Evolutionary conservation across 306 rosid genomes (phyloP).

Genomic region (Quercus alba): DNA sequence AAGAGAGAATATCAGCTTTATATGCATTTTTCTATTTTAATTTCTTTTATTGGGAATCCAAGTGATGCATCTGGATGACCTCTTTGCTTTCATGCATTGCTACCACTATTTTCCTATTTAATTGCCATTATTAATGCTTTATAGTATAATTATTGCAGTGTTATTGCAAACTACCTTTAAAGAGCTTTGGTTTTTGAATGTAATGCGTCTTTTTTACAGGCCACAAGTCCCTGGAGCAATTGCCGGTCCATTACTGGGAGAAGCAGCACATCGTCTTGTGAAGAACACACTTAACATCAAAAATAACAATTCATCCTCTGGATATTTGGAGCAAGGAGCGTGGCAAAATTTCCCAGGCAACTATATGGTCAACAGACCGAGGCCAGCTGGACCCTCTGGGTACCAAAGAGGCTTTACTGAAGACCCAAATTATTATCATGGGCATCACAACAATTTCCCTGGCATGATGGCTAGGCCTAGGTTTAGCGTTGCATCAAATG

Average conservation of each 20-base stretch:
- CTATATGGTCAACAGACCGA: conserved; percentile 41
- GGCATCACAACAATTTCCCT: conserved; percentile 51
- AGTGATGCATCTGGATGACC: background rate
- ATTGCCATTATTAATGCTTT: too few relatives aligned
- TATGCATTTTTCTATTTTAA: background rate
- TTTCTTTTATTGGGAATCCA: background rate
- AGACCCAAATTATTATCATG: conserved; percentile 47
- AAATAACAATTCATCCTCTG: conserved; percentile 45
- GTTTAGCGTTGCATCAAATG: conserved; percentile 52
- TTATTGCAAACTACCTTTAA: conserved; percentile 1
- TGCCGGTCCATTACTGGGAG: conserved; percentile 83
- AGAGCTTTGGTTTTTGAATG: conserved; percentile 11
- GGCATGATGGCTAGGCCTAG: conserved; percentile 56
- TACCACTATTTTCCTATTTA: background rate
- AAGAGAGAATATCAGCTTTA: background rate
- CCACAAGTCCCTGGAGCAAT: conserved; percentile 79
- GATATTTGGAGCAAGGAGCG: conserved; percentile 50
- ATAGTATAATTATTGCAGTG: too few relatives aligned
- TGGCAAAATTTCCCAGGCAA: conserved; percentile 35
- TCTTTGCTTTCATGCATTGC: background rate
- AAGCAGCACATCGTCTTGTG: conserved; percentile 94
- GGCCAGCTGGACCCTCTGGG: conserved; percentile 68
- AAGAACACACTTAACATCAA: conserved; percentile 72
- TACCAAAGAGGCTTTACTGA: conserved; percentile 62
- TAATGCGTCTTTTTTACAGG: conserved; percentile 45